These are phyloP conservation scores for Dothistroma pini DNA, from an alignment of 2,329 filamentous ascomycete species.

Conservation along the genomic window DNA sequence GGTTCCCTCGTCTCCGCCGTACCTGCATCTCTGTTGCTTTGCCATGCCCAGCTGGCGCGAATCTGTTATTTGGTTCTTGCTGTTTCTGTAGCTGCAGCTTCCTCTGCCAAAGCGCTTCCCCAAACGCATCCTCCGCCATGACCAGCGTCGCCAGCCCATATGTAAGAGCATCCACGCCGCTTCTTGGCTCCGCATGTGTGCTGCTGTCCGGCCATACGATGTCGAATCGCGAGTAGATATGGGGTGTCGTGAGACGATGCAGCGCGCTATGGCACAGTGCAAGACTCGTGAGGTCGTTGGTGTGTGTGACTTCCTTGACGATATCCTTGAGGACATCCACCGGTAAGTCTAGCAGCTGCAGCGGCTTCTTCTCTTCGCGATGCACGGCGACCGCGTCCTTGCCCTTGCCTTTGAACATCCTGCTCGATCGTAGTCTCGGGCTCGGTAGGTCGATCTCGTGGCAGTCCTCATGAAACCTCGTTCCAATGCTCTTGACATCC, in stretches of 20 bases:
- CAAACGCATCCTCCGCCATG: slow-evolving; percentile 64
- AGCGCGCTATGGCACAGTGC: slow-evolving; percentile 75
- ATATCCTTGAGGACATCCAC: slow-evolving; percentile 75
- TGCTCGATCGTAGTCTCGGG: slow-evolving; percentile 37
- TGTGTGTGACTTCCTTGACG: slow-evolving; percentile 75
- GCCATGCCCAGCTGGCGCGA: slow-evolving; percentile 21
- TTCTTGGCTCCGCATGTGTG: slow-evolving; percentile 60
- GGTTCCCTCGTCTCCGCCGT: slow-evolving; percentile 59
- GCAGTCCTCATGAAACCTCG: slow-evolving; percentile 32
- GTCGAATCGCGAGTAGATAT: slow-evolving; percentile 81
- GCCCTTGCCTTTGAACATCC: slow-evolving; percentile 49
- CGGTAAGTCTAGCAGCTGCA: slow-evolving; percentile 69
- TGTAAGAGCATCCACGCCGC: slow-evolving; percentile 76
- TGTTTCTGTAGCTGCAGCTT: slow-evolving; percentile 26
- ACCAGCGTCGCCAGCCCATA: slow-evolving; percentile 78
- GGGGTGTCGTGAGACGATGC: slow-evolving; percentile 69
- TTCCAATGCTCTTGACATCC: slow-evolving; percentile 29
- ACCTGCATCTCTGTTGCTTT: slow-evolving; percentile 29
- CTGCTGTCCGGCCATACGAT: slow-evolving; percentile 81
- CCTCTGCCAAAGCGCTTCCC: slow-evolving; percentile 44
- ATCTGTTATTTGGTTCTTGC: slow-evolving; percentile 23
- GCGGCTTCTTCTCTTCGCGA: slow-evolving; percentile 49
- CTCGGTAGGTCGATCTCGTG: slow-evolving; percentile 28
- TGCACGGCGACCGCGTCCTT: slow-evolving; percentile 37
- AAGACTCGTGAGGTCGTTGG: slow-evolving; percentile 75